Evolutionary conservation across 2,329 filamentous ascomycete species (phyloP), one percentile per base, ranked within the genome.

Genomic region (Seiridium unicorne): DNA sequence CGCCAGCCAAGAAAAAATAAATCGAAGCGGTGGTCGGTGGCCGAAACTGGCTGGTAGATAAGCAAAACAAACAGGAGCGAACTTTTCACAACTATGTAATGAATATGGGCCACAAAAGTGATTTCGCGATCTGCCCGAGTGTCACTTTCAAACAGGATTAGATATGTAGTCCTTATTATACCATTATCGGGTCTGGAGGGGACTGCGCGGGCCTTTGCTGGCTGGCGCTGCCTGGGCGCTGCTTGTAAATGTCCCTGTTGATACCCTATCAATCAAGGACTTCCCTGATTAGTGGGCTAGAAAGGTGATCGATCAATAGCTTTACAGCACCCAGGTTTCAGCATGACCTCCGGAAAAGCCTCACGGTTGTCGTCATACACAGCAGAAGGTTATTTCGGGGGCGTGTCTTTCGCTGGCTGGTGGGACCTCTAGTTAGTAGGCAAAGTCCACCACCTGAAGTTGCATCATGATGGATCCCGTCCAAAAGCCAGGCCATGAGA

Each of bases 261-360:
- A 65, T 66, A 67, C 67, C 67, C 64, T 69, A 68, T 63, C 61
- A 47, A 62, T 51, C 63, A 59, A 57, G 62, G 59, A 62, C 58
- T 64, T 65, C 63, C 62, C 62, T 66, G 65, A 51, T 61, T 11
- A 35, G 32, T 42, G 18, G 34, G 26, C 4, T 54, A n/a, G 57
- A 54, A 32, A 53, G 35, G 48, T 26, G 10, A 13, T 34, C 10
- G 42, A 26, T 26, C 18, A 26, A 57, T 34, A 31, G 42, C 8
- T 44, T 42, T 32, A 46, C 55, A 32, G 55, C 38, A 58, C 51
- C 26, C 35, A 38, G 26, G 35, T 35, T 18, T 11, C 13, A 58
- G 46, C 55, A 34, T 58, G 55, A 38, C 46, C 46, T n/a, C 32
- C n/a, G 46, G 11, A 36, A n/a, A 44, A 40, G 38, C 54, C 32